Percentiles rank a stretch among this genome's conserved stretches.
Evolutionary conservation across 805 yeast species (phyloP).

Genomic region (Suhomyces emberorum): DNA sequence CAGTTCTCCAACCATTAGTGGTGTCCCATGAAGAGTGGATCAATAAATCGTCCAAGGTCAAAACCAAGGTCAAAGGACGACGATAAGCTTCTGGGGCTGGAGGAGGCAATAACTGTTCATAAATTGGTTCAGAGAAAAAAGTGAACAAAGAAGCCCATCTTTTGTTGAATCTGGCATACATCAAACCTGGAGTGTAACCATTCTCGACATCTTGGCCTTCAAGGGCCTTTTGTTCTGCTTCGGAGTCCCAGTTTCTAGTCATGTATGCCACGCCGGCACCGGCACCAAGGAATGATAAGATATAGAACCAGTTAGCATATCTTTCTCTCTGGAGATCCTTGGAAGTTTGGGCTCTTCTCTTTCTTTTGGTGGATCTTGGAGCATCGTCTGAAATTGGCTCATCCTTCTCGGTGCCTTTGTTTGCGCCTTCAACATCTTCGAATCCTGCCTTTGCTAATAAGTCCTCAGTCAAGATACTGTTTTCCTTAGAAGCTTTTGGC

Average conservation of each 20-base stretch:
- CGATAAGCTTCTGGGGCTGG: slow-evolving; percentile 88
- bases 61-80: slow-evolving; percentile 86
- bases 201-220: slow-evolving; percentile 54
- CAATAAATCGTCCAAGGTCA: slow-evolving; percentile 85
- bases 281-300: slow-evolving; percentile 53
- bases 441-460: slow-evolving; percentile 81
- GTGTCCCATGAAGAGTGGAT: slow-evolving; percentile 91
- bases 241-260: slow-evolving; percentile 82
- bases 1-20: slow-evolving; percentile 95
- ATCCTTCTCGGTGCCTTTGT: slow-evolving; percentile 10
- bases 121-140: slow-evolving; percentile 89
- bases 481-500: slow-evolving; percentile 18
- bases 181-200: slow-evolving; percentile 64
- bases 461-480: slow-evolving; percentile 75
- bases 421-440: slow-evolving; percentile 38
- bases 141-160: slow-evolving; percentile 75
- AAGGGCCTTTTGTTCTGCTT: slow-evolving; percentile 54
- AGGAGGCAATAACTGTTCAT: slow-evolving; percentile 89
- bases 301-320: slow-evolving; percentile 71
- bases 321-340: slow-evolving; percentile 80
- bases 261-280: slow-evolving; percentile 59
- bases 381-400: too few relatives aligned
- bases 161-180: slow-evolving; percentile 66
- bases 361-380: slow-evolving; percentile 25
- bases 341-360: slow-evolving; percentile 49